A percentile compares a stretch with the other conserved stretches of the same genome.
Conservation (phyloP, 2,329 filamentous ascomycete genomes). For the Atkinsonella hypoxylon region DNA sequence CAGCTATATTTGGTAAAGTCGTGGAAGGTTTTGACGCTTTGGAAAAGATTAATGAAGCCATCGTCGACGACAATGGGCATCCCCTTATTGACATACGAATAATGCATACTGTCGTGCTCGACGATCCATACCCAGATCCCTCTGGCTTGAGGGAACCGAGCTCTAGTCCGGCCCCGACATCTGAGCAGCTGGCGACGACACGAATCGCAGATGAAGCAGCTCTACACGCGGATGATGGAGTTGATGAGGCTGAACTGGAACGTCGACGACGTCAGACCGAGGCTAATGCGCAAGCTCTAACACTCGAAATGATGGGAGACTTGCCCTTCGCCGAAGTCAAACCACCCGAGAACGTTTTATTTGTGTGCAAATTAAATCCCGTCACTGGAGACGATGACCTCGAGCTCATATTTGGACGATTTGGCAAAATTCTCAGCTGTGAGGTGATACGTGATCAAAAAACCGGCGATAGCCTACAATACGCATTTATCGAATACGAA, state of each 20-base stretch:
- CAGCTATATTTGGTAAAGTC: slow-evolving; percentile 89
- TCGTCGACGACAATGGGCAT: slow-evolving; percentile 73
- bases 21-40: slow-evolving; percentile 92
- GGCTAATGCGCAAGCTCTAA: slow-evolving; percentile 85
- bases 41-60: slow-evolving; percentile 85
- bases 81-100: slow-evolving; percentile 92
- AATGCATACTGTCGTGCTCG: slow-evolving; percentile 80
- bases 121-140: slow-evolving; percentile 86
- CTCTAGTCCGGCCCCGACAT: slow-evolving; percentile 67
- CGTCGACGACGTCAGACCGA: slow-evolving; percentile 75
- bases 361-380: slow-evolving; percentile 96
- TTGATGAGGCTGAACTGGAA: slow-evolving; percentile 70
- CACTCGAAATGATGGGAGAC: slow-evolving; percentile 95
- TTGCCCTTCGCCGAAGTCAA: slow-evolving; percentile 95
- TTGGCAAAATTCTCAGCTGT: slow-evolving; percentile 88
- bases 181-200: slow-evolving; percentile 80
- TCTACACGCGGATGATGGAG: slow-evolving; percentile 55
- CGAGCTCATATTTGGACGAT: slow-evolving; percentile 91
- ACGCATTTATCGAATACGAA: slow-evolving; percentile 95
- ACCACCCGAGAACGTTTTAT: slow-evolving; percentile 91
- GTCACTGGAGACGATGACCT: slow-evolving; percentile 92
- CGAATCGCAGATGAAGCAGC: slow-evolving; percentile 84
- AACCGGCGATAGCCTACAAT: slow-evolving; percentile 90
- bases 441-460: slow-evolving; percentile 92
- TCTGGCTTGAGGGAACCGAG: slow-evolving; percentile 63